These are phyloP conservation scores for Chloris gayana DNA, from an alignment of 176 grass and related monocot genomes.

Conservation along the genomic window DNA sequence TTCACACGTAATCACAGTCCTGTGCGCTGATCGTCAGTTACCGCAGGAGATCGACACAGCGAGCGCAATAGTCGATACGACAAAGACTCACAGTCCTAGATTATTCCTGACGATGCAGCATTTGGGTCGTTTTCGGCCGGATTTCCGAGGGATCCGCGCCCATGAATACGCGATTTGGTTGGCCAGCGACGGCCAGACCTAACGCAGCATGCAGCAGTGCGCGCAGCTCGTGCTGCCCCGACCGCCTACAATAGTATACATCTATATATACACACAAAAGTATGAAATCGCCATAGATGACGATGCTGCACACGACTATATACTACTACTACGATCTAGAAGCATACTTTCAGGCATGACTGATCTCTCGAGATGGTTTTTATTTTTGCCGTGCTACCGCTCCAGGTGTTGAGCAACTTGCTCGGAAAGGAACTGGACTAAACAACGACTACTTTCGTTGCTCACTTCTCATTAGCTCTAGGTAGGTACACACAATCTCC, in stretches of 20 bases:
- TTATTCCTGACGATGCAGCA: not conserved
- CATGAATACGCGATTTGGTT: conserved; percentile 36
- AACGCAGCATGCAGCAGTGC: conserved; percentile 5
- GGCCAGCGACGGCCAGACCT: conserved; percentile 22
- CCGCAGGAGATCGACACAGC: not conserved
- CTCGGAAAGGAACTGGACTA: not conserved
- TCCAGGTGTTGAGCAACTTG: conserved; percentile 5
- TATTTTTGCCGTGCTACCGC: not conserved
- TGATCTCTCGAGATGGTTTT: not conserved
- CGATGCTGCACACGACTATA: not conserved
- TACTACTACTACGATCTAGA: conserved; percentile 12
- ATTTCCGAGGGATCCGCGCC: conserved; percentile 31
- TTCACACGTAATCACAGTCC: not conserved
- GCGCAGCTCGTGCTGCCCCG: not conserved
- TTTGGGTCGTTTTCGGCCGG: conserved; percentile 28
- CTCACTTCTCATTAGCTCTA: not conserved
- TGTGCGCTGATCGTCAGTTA: not conserved
- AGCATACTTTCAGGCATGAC: not conserved
- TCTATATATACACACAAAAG: not conserved
- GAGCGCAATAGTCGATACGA: not conserved
- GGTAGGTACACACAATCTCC: not conserved
- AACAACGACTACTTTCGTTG: conserved; percentile 17
- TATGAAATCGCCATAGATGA: not conserved
- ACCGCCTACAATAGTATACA: not conserved
- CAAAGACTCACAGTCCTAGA: conserved; percentile 19